These are phyloP conservation scores for Intubia oerlemansii DNA, from an alignment of 2,329 filamentous ascomycete species.

Conservation along the genomic window DNA sequence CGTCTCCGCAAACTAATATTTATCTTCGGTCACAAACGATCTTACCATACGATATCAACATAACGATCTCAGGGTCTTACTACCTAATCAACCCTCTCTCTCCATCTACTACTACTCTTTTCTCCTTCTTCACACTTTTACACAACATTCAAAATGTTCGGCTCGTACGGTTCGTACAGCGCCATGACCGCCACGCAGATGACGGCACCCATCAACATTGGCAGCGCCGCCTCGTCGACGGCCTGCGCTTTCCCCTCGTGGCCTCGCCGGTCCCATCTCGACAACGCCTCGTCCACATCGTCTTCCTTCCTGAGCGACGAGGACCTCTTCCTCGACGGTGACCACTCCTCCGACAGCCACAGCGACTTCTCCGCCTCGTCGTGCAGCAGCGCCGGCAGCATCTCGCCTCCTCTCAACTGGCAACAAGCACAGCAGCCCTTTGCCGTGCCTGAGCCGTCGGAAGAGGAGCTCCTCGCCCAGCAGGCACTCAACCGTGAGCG, in stretches of 20 bases:
- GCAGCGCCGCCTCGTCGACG: slow-evolving; percentile 15
- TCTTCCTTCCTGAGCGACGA: slow-evolving; percentile 41
- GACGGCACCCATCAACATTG: slow-evolving; percentile 24
- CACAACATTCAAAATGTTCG: slow-evolving; percentile 21
- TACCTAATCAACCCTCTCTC: too few relatives aligned
- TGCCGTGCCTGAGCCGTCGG: slow-evolving; percentile 15
- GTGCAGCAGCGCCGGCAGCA: slow-evolving; percentile 23
- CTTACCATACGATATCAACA: too few relatives aligned
- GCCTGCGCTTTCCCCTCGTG: slow-evolving; percentile 36
- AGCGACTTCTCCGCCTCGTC: too few relatives aligned
- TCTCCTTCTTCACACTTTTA: too few relatives aligned
- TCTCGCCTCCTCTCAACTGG: slow-evolving; percentile 13
- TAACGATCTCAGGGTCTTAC: too few relatives aligned
- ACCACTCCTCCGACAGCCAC: slow-evolving; percentile 21
- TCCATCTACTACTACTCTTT: neutral
- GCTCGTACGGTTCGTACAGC: slow-evolving; percentile 27
- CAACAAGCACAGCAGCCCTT: slow-evolving; percentile 5
- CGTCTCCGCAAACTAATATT: too few relatives aligned
- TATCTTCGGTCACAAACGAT: too few relatives aligned
- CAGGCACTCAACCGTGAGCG: slow-evolving; percentile 26
- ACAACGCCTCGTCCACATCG: slow-evolving; percentile 11
- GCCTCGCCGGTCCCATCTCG: slow-evolving; percentile 31
- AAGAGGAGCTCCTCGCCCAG: slow-evolving; percentile 27
- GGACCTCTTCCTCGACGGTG: slow-evolving; percentile 33
- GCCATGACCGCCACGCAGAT: slow-evolving; percentile 19